These are phyloP conservation scores for Picea sitchensis DNA, from an alignment of 75 land plant species.

Conservation along the genomic window DNA sequence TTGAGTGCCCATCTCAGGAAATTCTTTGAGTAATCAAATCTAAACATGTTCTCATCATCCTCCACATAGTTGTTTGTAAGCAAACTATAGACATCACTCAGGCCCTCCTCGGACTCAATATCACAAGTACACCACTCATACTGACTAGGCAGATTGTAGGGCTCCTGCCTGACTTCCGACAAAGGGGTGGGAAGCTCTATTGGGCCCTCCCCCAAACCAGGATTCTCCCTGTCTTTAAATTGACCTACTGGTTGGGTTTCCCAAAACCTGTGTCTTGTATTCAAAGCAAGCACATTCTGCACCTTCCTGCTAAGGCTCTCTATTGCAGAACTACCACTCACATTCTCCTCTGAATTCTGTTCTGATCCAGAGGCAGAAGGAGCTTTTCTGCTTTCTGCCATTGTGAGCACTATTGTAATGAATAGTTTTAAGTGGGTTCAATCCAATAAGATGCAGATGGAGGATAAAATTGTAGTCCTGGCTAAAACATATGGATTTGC, in stretches of 20 bases:
- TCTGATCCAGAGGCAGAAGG: neutral
- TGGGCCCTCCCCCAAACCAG: slow-evolving; percentile 26
- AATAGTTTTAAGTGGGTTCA: neutral
- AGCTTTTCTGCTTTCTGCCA: neutral
- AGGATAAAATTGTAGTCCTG: neutral
- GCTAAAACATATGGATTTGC: neutral
- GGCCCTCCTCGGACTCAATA: slow-evolving; percentile 17
- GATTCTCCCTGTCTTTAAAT: slow-evolving; percentile 24
- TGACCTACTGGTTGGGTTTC: slow-evolving; percentile 42
- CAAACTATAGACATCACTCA: slow-evolving; percentile 29
- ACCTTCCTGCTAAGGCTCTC: slow-evolving; percentile 16
- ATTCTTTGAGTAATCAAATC: slow-evolving; percentile 42
- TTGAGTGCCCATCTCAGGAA: slow-evolving; percentile 42
- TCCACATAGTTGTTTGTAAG: slow-evolving; percentile 41
- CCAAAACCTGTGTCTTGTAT: slow-evolving; percentile 31
- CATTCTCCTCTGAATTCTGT: neutral
- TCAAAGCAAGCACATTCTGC: slow-evolving; percentile 10
- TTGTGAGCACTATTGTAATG: neutral
- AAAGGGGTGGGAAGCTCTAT: slow-evolving; percentile 21
- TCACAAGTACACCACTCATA: slow-evolving; percentile 50
- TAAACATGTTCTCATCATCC: slow-evolving; percentile 47
- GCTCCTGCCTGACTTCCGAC: slow-evolving; percentile 30
- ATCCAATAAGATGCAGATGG: neutral
- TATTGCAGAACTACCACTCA: neutral
- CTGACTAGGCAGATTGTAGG: slow-evolving; percentile 34